phyloP scores from a whole-genome alignment of 257 asterid genomes.

The Cinchona pubescens region DNA sequence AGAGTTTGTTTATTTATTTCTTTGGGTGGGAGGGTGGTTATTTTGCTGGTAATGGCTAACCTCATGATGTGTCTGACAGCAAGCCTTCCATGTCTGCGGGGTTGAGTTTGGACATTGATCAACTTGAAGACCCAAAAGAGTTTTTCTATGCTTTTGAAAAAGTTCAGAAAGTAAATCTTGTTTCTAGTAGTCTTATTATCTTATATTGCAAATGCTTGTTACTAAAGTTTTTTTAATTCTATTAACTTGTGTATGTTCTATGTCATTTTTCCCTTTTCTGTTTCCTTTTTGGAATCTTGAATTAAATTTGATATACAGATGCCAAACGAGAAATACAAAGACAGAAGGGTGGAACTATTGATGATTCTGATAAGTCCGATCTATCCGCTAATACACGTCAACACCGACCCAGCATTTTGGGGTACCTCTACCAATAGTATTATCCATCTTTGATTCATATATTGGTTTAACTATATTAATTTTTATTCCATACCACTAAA shows the following conservation, averaged over 20 bases:
- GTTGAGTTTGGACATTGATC: constrained; percentile 40
- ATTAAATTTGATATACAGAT: constrained; percentile 35
- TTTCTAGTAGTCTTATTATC: not conserved
- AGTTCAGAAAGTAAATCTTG: constrained; percentile 57
- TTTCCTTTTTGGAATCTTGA: not conserved
- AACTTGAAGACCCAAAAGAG: constrained; percentile 63
- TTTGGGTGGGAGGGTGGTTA: no score
- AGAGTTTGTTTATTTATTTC: no score
- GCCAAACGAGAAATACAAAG: constrained; percentile 75
- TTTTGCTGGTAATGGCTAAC: no score
- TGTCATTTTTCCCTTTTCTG: not conserved
- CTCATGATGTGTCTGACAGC: constrained; percentile 43
- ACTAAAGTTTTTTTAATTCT: not conserved
- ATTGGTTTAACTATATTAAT: not conserved
- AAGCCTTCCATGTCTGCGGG: constrained; percentile 49
- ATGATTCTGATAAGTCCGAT: constrained; percentile 30
- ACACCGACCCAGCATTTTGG: constrained; percentile 70
- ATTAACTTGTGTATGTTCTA: not conserved
- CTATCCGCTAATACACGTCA: constrained; percentile 40
- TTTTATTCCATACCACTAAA: not conserved
- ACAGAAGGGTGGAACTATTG: constrained; percentile 46
- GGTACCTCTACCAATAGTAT: constrained; percentile 37
- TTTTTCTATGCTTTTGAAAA: constrained; percentile 62
- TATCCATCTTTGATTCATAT: constrained; percentile 8
- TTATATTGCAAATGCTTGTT: constrained; percentile 4